These are phyloP conservation scores for Microdochium trichocladiopsis DNA, from an alignment of 2,329 filamentous ascomycete species.

Conservation along the genomic window DNA sequence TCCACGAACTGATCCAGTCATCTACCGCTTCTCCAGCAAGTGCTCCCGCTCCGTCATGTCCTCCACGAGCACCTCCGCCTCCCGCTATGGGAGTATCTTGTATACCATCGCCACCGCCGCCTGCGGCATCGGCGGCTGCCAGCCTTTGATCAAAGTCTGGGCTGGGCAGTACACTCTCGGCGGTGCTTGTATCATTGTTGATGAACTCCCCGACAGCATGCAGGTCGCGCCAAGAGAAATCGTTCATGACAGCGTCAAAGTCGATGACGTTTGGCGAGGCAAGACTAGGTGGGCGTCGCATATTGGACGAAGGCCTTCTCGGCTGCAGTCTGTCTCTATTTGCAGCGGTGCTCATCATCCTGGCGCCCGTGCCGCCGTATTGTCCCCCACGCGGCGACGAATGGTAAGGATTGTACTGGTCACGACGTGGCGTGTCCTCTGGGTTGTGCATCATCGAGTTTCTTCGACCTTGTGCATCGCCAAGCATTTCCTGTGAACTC, in stretches of 20 bases:
- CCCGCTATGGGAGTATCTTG: not conserved
- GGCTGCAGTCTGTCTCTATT: not conserved
- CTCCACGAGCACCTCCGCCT: not conserved
- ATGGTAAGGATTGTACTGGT: not conserved
- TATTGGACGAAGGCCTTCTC: conserved; percentile 15
- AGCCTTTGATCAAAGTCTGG: conserved; percentile 2
- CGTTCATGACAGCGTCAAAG: conserved; percentile 35
- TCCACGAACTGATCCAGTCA: not conserved
- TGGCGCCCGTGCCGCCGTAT: not conserved
- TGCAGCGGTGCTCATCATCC: not conserved
- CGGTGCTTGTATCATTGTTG: conserved; percentile 2
- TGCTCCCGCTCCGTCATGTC: not conserved
- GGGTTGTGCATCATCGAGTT: not conserved
- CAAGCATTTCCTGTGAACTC: not conserved
- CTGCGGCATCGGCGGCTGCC: not conserved
- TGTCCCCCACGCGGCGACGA: not conserved
- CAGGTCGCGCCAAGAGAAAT: conserved; percentile 56
- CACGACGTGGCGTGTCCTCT: not conserved
- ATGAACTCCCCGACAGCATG: conserved; percentile 51
- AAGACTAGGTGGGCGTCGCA: conserved; percentile 25
- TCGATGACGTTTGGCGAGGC: conserved; percentile 12
- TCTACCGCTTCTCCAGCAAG: not conserved
- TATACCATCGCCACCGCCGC: not conserved
- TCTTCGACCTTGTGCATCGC: not conserved
- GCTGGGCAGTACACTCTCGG: conserved; percentile 4